Evolutionary conservation across 441 rosid genomes (phyloP), one percentile per base, ranked within the genome.

Genomic region (Adansonia madagascariensis): DNA sequence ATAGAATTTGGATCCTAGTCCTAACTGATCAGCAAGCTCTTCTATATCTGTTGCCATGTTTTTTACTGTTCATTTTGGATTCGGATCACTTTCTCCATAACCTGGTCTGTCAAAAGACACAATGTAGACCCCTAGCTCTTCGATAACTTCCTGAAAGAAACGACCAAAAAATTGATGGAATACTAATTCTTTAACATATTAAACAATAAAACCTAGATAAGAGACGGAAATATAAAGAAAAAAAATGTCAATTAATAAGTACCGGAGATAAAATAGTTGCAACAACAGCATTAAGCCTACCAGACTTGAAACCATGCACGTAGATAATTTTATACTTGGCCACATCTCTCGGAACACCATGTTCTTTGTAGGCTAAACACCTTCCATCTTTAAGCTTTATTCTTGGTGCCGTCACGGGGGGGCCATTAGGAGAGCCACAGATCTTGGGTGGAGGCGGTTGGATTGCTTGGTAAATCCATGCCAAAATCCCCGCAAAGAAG

Each of bases 71-170:
- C 86, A 83, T 39, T 82, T 82, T 44, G 88, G 88, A 71, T 91
- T 59, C 2, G 91, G 89, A 84, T 88, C 93, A 60, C 95, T 91
- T 81, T 91, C 92, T 53, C 91, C 93, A 81, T 91, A 91, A 57
- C 95, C 92, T 35, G 93, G 89, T 79, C 89, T 86, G 77, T 91
- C 93, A 75, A 85, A 86, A 55, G 93, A 88, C 78, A 89, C 90
- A 74, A 86, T 77, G 75, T 87, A 86, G 76, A 91, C 71, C 59
- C 89, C 86, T 56, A 91, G 47, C 66, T 82, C 90, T 39, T 91
- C 84, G 17, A 82, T 35, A 27, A 82, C 60, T 20, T 86, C 91
- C 93, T 91, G 83, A 75, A 81, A 79, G 61, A 80, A 77, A 39
- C 70, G 68, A 69, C 15, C 73, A 52, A 11, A 56, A 5, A 17